Conservation (phyloP, 163 green algal species). For the Trebouxia gelatinosa region DNA sequence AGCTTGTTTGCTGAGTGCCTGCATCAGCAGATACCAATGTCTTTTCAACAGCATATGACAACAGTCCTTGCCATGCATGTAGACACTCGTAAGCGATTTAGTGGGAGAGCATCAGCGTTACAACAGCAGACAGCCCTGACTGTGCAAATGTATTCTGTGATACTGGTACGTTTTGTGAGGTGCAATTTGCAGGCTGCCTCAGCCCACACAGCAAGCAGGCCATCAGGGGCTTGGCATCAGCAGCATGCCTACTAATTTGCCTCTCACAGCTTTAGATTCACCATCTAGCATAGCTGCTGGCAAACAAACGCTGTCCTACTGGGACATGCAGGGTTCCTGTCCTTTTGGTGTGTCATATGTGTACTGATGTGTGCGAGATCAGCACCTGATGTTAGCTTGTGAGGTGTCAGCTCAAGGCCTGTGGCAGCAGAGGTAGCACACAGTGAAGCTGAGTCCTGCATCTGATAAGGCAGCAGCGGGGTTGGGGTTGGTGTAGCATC, state of each 20-base stretch:
- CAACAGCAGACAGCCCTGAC: background rate
- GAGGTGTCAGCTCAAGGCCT: background rate
- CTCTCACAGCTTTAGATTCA: too few species aligned
- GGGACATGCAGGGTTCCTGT: background rate
- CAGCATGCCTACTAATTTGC: too few species aligned
- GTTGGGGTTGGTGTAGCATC: conserved; percentile 38
- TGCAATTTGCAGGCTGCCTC: too few species aligned
- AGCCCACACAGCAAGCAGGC: too few species aligned
- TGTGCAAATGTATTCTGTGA: too few species aligned
- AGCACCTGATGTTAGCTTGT: background rate
- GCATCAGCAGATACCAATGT: background rate
- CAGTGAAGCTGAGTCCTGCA: too few species aligned
- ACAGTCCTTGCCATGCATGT: background rate
- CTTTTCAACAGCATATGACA: background rate
- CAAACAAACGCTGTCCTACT: too few species aligned
- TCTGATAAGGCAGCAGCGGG: background rate
- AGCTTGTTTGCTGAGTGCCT: conserved; percentile 46
- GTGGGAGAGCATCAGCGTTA: conserved; percentile 29
- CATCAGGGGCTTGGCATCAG: too few species aligned
- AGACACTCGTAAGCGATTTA: conserved; percentile 18
- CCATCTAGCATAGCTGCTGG: too few species aligned
- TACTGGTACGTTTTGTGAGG: too few species aligned
- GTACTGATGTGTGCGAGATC: background rate
- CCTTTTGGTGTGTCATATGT: background rate
- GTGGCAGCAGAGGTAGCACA: too few species aligned